Conservation (phyloP, 202 grass and related monocot genomes). For the Carex sylvatica region DNA sequence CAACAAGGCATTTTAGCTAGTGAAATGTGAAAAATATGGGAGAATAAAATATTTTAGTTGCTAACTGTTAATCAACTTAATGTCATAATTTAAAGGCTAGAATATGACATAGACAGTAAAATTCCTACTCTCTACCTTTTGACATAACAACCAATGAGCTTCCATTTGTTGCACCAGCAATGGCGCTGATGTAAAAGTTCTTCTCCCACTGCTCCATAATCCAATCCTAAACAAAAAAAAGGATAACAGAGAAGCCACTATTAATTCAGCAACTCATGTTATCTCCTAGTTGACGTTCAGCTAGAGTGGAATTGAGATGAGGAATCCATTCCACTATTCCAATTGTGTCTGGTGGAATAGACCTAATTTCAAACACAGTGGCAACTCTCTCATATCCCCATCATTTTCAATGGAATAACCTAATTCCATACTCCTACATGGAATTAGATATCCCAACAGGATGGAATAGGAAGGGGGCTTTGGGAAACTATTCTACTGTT, state of each 20-base stretch:
- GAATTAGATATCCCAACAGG: background rate
- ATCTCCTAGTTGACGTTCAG: background rate
- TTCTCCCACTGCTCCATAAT: constrained; percentile 99
- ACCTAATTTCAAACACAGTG: constrained; percentile 23
- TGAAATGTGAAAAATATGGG: background rate
- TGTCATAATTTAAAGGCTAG: background rate
- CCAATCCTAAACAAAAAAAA: constrained; percentile 60
- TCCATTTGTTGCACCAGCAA: constrained; percentile 85
- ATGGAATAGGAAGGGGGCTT: background rate
- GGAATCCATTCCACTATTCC: background rate
- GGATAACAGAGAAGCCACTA: background rate
- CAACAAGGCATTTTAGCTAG: background rate
- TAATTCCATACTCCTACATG: background rate
- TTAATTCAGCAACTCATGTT: constrained; percentile 7
- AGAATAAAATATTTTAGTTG: background rate
- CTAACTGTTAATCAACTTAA: background rate
- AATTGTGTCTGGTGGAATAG: background rate
- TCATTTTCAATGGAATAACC: background rate
- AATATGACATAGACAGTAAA: constrained; percentile 26
- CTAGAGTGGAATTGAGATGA: background rate
- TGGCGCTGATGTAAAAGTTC: constrained; percentile 92
- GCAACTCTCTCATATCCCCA: background rate
- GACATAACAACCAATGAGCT: constrained; percentile 98
- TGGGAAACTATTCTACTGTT: background rate
- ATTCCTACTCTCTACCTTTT: constrained; percentile 54